Base-by-base conservation (phyloP, 2,329 filamentous ascomycete genomes). In the Paramyrothecium roridum region DNA sequence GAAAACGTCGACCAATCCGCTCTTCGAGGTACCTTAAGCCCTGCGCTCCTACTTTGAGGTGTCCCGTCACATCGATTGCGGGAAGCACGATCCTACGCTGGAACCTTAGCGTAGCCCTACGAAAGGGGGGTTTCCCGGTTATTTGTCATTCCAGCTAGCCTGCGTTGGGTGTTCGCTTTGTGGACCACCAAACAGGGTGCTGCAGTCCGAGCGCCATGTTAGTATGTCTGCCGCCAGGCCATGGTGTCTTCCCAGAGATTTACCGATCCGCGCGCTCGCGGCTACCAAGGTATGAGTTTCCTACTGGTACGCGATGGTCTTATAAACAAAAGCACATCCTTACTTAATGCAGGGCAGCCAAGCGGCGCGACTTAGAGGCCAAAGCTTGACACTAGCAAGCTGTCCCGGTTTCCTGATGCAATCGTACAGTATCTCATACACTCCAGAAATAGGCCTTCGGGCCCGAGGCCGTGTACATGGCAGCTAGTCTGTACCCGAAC, bases 51-150 rank as follows among this genome's bases (percentile, higher is more conserved):
- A 8, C 37, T 16, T 43, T 19, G 13, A 43, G n/a, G 6, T 19
- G 37, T 43, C n/a, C 37, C 37, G 37, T 43, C 37, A 43, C 37
- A 43, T 43, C 37, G n/a, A 43, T 16, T 19, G 26, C 26, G 26
- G 37, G 37, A 43, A 19, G 37, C 37, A 43, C 37, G 33, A 54
- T 54, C 53, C 53, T 54, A 52, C 37, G 37, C 22, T 46, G 52
- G 34, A 51, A 21, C 40, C 33, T 33, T 51, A 54, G 52, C 53
- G 54, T 52, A 51, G 48, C 45, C 53, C 52, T 54, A 50, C 48
- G 45, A 52, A 56, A 21, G 54, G 26, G 21, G 12, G 8, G 26
- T 20, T 47, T 48, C 37, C 26, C 26, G 26, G 26, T 30, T 30
- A 30, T 30, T 30, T 30, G 26, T 30, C 26, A 52, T 17, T 45